phyloP scores from a whole-genome alignment of 2,329 filamentous ascomycete species.

The Dendryphion nanum region DNA sequence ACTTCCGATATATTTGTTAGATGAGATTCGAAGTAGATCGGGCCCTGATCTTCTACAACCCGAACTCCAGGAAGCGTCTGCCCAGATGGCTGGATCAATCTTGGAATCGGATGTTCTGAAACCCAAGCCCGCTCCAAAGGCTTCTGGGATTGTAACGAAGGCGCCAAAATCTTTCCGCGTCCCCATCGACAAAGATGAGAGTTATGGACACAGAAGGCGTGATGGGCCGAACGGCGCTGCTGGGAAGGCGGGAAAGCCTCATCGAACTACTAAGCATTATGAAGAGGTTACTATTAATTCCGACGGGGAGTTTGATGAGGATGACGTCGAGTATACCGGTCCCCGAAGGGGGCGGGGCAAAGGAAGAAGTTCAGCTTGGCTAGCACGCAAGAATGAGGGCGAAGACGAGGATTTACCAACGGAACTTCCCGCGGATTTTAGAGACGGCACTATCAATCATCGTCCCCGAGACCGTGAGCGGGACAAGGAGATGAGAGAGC shows the following conservation, averaged over 20 bases:
- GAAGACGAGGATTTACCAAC: constrained; percentile 44
- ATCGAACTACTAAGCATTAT: constrained; percentile 30
- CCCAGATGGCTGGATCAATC: constrained; percentile 24
- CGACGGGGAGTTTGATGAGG: constrained; percentile 40
- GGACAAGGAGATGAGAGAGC: constrained; percentile 13
- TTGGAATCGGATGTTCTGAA: constrained; percentile 38
- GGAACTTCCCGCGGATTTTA: constrained; percentile 43
- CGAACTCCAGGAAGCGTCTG: constrained; percentile 24
- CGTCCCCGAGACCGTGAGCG: constrained; percentile 21
- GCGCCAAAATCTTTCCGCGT: constrained; percentile 33
- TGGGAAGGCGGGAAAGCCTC: constrained; percentile 18
- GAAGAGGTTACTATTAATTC: constrained; percentile 49
- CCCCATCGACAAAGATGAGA: constrained; percentile 42
- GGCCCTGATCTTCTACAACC: constrained; percentile 18
- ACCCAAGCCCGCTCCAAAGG: constrained; percentile 11
- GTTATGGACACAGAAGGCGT: constrained; percentile 34
- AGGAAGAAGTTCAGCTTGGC: constrained; percentile 39
- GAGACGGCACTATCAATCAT: constrained; percentile 33
- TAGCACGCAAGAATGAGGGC: constrained; percentile 42
- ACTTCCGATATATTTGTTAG: constrained; percentile 37
- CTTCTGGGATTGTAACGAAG: constrained; percentile 26
- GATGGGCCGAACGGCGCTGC: constrained; percentile 17
- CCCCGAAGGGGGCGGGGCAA: constrained; percentile 15
- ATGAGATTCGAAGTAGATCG: constrained; percentile 34
- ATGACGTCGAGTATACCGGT: constrained; percentile 17